These are phyloP conservation scores for Saccharomycopsis amapae DNA, from an alignment of 805 yeast genomes.

Conservation along the genomic window DNA sequence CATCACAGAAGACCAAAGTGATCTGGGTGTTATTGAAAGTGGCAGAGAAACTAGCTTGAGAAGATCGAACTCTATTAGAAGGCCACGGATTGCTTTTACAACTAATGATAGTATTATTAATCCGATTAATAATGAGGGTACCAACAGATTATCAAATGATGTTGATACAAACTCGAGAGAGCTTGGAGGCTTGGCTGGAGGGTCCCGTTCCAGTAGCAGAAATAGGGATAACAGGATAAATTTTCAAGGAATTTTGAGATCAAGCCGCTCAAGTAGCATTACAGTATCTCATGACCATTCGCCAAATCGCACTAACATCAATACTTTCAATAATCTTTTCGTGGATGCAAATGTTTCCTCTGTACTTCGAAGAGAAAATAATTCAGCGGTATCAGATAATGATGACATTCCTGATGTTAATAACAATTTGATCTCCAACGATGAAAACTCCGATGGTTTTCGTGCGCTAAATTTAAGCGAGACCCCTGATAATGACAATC, in stretches of 20 bases:
- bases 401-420: not conserved
- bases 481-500: not conserved
- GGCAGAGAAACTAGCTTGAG: not conserved
- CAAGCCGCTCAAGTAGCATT: conserved; percentile 12
- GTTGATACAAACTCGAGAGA: not conserved
- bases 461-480: too few relatives aligned
- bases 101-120: not conserved
- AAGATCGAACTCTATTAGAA: not conserved
- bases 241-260: conserved; percentile 16
- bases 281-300: not conserved
- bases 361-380: not conserved
- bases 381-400: not conserved
- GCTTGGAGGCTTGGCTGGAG: too few relatives aligned
- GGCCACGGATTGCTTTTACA: not conserved
- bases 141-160: not conserved
- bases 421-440: not conserved
- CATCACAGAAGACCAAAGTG: not conserved
- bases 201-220: too few relatives aligned
- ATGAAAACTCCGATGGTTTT: not conserved
- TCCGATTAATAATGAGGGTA: not conserved
- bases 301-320: conserved; percentile 11
- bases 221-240: not conserved
- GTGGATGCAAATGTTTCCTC: conserved; percentile 1
- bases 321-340: conserved; percentile 10
- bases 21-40: not conserved